Evolutionary conservation across 305 asterid genomes (phyloP).

Genomic region (Fraxinus albicans): DNA sequence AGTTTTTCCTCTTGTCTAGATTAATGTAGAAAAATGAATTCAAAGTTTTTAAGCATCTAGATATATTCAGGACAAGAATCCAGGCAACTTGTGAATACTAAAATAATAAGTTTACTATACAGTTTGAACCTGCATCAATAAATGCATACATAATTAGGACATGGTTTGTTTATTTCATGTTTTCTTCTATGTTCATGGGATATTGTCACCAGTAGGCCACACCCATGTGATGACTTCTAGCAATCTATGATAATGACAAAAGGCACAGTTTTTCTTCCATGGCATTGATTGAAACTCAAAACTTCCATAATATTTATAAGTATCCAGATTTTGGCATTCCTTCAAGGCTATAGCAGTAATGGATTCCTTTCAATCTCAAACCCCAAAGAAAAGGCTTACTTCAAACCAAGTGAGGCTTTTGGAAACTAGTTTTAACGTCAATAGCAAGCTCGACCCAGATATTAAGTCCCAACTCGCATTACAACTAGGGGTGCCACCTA

Average conservation of each 20-base stretch:
- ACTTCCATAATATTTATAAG: slow-evolving; percentile 7
- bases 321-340: slow-evolving; percentile 2
- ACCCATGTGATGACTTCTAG: slow-evolving; percentile 25
- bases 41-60: background rate
- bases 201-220: slow-evolving; percentile 27
- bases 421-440: slow-evolving; percentile 53
- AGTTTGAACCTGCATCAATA: background rate
- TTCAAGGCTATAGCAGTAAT: slow-evolving; percentile 7
- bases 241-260: slow-evolving; percentile 29
- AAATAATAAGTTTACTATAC: background rate
- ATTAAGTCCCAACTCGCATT: slow-evolving; percentile 50
- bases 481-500: slow-evolving; percentile 59
- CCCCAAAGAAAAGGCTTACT: slow-evolving; percentile 49
- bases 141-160: background rate
- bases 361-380: slow-evolving; percentile 26
- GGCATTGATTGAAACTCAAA: slow-evolving; percentile 3
- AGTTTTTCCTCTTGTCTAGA: background rate
- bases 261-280: slow-evolving; percentile 25
- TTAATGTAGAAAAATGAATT: background rate
- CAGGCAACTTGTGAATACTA: background rate
- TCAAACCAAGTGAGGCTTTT: slow-evolving; percentile 57
- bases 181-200: background rate
- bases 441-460: slow-evolving; percentile 66
- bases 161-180: background rate
- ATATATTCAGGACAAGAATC: background rate